These are phyloP conservation scores for Suillus subaureus DNA, from an alignment of 768 basidiomycete genomes.

Conservation along the genomic window DNA sequence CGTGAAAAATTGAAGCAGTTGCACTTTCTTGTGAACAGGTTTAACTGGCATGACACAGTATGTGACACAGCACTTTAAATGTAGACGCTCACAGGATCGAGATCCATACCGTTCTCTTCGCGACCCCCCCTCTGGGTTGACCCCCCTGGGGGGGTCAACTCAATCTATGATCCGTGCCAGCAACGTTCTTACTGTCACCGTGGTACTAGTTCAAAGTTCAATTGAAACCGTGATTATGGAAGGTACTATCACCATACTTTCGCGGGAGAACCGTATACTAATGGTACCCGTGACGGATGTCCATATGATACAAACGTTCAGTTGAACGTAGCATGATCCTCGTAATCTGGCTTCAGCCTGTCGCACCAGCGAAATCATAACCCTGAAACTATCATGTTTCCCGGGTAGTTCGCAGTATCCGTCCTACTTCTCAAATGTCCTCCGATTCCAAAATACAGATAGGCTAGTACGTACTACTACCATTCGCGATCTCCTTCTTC, in stretches of 20 bases:
- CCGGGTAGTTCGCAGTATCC: not conserved
- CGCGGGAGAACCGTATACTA: not conserved
- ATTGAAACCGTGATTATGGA: not conserved
- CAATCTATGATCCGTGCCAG: conserved; percentile 1
- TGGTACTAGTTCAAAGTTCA: not conserved
- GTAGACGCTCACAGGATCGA: not conserved
- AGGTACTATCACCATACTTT: not conserved
- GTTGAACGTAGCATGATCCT: not conserved
- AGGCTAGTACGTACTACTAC: too few species aligned
- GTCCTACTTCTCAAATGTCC: not conserved
- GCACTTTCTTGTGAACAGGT: not conserved
- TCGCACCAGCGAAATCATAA: not conserved
- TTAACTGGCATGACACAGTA: conserved; percentile 3
- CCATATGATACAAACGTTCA: too few species aligned
- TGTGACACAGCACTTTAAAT: conserved; percentile 1
- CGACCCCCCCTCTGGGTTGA: not conserved
- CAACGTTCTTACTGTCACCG: not conserved
- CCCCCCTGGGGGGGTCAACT: not conserved
- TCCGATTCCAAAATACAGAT: not conserved
- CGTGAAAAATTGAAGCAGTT: not conserved
- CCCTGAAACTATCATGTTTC: not conserved
- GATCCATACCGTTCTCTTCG: not conserved
- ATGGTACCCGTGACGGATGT: too few species aligned
- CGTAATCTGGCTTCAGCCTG: too few species aligned
- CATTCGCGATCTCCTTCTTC: too few species aligned